A percentile compares a stretch with the other conserved stretches of the same genome.
phyloP scores from a whole-genome alignment of 2,329 filamentous ascomycete species.

The Aspergillus nomiae region DNA sequence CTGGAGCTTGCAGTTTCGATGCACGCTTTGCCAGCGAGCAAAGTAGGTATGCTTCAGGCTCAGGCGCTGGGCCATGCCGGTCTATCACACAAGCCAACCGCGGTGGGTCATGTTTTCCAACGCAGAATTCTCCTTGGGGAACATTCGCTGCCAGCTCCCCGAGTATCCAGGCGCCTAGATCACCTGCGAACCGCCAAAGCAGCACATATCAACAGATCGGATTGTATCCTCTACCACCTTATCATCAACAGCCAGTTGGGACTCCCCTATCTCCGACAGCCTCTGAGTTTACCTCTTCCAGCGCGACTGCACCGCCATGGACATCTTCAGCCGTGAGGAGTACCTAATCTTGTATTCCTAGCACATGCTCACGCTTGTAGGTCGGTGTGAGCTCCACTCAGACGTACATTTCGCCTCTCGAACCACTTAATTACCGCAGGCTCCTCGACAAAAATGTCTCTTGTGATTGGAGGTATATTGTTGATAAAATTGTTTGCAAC shows the following conservation, averaged over 20 bases:
- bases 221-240: slow-evolving; percentile 41
- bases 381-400: slow-evolving; percentile 57
- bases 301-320: slow-evolving; percentile 31
- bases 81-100: slow-evolving; percentile 35
- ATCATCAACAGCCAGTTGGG: slow-evolving; percentile 60
- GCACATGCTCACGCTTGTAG: slow-evolving; percentile 25
- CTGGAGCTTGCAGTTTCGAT: slow-evolving; percentile 30
- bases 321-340: slow-evolving; percentile 56
- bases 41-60: slow-evolving; percentile 27
- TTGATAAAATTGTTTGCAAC: slow-evolving; percentile 98
- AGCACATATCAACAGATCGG: slow-evolving; percentile 38
- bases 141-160: slow-evolving; percentile 30
- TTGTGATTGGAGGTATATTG: slow-evolving; percentile 99
- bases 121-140: slow-evolving; percentile 37
- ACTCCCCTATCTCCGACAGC: slow-evolving; percentile 73
- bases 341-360: neutral
- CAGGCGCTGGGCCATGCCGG: slow-evolving; percentile 29
- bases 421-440: slow-evolving; percentile 94
- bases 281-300: slow-evolving; percentile 67
- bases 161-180: slow-evolving; percentile 27
- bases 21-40: slow-evolving; percentile 35
- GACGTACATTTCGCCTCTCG: slow-evolving; percentile 81
- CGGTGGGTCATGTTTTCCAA: slow-evolving; percentile 35
- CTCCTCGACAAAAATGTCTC: slow-evolving; percentile 93
- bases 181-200: slow-evolving; percentile 31